Percentiles rank a stretch among this genome's conserved stretches.
phyloP scores from a whole-genome alignment of 2,329 filamentous ascomycete species.

The Claviceps spartinae region DNA sequence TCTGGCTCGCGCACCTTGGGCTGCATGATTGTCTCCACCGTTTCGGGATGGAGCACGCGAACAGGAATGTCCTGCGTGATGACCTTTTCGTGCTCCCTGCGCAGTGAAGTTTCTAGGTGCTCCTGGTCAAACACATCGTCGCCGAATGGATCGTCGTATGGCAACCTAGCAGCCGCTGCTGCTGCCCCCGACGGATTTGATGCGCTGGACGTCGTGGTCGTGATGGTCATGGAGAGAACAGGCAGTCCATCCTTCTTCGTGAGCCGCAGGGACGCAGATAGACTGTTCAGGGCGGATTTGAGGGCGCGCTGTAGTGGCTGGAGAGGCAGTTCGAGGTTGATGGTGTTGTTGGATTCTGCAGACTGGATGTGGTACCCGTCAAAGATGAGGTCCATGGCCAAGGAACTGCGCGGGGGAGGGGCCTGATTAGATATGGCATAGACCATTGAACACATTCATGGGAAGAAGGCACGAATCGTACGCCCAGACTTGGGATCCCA shows the following conservation, averaged over 20 bases:
- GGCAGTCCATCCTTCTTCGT: conserved; percentile 87
- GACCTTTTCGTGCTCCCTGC: conserved; percentile 71
- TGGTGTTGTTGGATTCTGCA: conserved; percentile 68
- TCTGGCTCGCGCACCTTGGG: conserved; percentile 83
- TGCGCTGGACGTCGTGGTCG: conserved; percentile 48
- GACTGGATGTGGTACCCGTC: conserved; percentile 76
- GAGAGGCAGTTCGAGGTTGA: conserved; percentile 94
- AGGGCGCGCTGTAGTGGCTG: conserved; percentile 79
- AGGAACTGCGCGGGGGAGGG: conserved; percentile 26
- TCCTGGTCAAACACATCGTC: conserved; percentile 32
- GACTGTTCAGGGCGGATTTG: conserved; percentile 70
- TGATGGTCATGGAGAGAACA: conserved; percentile 79
- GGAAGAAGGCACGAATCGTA: conserved; percentile 31
- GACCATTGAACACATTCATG: neutral
- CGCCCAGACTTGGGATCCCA: conserved; percentile 94
- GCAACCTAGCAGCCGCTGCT: conserved; percentile 14
- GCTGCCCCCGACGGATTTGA: conserved; percentile 12
- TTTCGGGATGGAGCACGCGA: conserved; percentile 68
- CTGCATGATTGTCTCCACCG: conserved; percentile 88
- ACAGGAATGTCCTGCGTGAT: conserved; percentile 96
- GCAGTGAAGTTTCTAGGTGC: conserved; percentile 42
- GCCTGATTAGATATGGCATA: neutral
- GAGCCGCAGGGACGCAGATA: conserved; percentile 70
- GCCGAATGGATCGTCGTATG: conserved; percentile 25
- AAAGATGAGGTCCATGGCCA: conserved; percentile 73